Percentiles rank a stretch among this genome's conserved stretches.
phyloP scores from a whole-genome alignment of 345 rosid genomes.

The Capsella bursapastoris region DNA sequence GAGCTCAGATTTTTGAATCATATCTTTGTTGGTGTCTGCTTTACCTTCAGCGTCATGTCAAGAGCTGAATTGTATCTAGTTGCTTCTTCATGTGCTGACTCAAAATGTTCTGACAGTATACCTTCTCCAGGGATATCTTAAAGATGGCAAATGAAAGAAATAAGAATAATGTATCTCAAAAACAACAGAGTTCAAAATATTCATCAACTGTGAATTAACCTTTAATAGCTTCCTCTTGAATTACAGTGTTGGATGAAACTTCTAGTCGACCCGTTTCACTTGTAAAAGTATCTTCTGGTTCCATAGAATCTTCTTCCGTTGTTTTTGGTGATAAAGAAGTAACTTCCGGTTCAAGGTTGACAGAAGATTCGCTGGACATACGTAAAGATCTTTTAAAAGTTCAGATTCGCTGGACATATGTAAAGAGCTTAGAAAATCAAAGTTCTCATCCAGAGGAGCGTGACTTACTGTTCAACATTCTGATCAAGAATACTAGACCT shows the following conservation, averaged over 20 bases:
- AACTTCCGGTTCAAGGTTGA: background rate
- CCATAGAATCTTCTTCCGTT: conserved; percentile 13
- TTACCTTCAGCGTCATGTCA: conserved; percentile 32
- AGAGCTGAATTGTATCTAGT: conserved; percentile 21
- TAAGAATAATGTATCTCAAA: conserved; percentile 2
- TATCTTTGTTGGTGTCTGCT: background rate
- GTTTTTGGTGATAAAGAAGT: background rate
- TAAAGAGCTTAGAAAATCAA: background rate
- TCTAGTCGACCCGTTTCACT: conserved; percentile 1
- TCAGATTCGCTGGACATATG: conserved; percentile 18
- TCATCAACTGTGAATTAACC: conserved; percentile 8
- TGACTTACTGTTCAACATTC: conserved; percentile 19
- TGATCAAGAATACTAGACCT: background rate
- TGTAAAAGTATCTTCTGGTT: conserved; percentile 5
- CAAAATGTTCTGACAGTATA: background rate
- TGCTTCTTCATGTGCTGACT: background rate
- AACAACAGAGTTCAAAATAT: background rate
- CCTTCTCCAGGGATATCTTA: conserved; percentile 21
- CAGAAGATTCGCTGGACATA: conserved; percentile 28
- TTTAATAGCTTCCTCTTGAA: conserved; percentile 19
- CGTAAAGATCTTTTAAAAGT: background rate
- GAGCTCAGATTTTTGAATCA: background rate
- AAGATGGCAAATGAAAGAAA: background rate
- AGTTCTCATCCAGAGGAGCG: no score
- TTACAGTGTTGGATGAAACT: conserved; percentile 13